Conservation (phyloP, 345 rosid species). For the Salix exigua region DNA sequence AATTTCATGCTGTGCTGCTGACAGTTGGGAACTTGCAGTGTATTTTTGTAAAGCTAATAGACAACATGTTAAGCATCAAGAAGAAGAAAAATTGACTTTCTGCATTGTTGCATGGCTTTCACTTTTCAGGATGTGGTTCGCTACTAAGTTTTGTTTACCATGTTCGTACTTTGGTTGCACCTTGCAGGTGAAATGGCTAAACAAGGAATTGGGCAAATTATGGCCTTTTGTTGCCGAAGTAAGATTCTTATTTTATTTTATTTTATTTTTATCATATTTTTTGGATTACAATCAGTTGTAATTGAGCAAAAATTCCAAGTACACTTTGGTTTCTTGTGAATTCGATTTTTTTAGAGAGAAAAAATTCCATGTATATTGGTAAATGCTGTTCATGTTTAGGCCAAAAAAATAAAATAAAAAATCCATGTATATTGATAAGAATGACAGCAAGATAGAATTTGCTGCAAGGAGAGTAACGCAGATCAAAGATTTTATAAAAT, state of each 20-base stretch:
- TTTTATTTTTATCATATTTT: background rate
- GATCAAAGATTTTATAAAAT: background rate
- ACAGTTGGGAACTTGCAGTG: background rate
- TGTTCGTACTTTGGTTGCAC: slow-evolving; percentile 11
- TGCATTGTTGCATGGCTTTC: background rate
- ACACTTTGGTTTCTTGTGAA: background rate
- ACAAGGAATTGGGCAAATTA: slow-evolving; percentile 82
- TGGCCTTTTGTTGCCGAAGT: slow-evolving; percentile 99
- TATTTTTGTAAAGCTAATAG: background rate
- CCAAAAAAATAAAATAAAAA: background rate
- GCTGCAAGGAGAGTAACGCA: background rate
- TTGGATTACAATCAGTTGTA: slow-evolving; percentile 9
- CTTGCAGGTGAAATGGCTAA: slow-evolving; percentile 95
- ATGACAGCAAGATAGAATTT: background rate
- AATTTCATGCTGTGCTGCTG: background rate
- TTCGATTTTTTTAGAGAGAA: too few species aligned
- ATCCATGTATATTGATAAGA: background rate
- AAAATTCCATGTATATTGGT: background rate
- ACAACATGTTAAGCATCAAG: background rate
- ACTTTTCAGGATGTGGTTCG: background rate
- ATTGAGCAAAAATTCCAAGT: background rate
- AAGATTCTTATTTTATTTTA: slow-evolving; percentile 34
- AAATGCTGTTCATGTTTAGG: background rate
- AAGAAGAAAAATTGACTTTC: background rate
- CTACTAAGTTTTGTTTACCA: background rate